Percentiles rank a stretch among this genome's conserved stretches.
These are phyloP conservation scores for Pascua sp. DNA, from an alignment of 1,284 basidiomycete genomes.

Conservation along the genomic window DNA sequence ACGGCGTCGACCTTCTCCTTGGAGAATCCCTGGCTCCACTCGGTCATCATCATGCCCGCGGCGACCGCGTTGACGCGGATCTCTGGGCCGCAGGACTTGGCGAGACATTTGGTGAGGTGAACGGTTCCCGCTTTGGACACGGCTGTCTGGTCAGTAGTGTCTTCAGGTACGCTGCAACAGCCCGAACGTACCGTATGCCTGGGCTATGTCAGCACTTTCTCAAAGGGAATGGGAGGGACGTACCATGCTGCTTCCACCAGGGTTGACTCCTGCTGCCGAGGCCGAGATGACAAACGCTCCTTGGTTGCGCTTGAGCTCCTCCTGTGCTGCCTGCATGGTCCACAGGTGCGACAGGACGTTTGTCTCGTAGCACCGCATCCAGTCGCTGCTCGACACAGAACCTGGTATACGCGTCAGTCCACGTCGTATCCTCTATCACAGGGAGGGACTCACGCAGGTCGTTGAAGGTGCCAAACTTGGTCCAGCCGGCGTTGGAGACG, in stretches of 20 bases:
- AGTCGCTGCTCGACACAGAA: slow-evolving; percentile 21
- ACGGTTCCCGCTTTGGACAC: slow-evolving; percentile 25
- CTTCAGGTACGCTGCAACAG: neutral
- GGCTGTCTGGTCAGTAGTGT: slow-evolving; percentile 7
- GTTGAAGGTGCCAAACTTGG: slow-evolving; percentile 20
- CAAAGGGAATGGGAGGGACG: neutral
- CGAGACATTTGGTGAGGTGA: slow-evolving; percentile 24
- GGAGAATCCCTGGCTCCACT: slow-evolving; percentile 24
- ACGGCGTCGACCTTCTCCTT: slow-evolving; percentile 13
- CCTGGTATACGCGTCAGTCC: slow-evolving; percentile 9
- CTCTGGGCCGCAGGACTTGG: slow-evolving; percentile 22
- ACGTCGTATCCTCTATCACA: neutral
- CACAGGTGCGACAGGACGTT: slow-evolving; percentile 28
- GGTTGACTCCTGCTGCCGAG: slow-evolving; percentile 18
- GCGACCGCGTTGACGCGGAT: slow-evolving; percentile 26
- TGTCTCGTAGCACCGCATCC: slow-evolving; percentile 21
- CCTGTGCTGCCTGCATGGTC: slow-evolving; percentile 23
- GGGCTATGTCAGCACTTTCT: neutral
- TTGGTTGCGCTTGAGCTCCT: slow-evolving; percentile 20
- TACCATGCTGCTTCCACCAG: slow-evolving; percentile 27
- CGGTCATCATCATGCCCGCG: slow-evolving; percentile 26
- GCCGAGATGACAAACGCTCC: slow-evolving; percentile 24
- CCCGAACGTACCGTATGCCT: slow-evolving; percentile 1
- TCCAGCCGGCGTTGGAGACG: slow-evolving; percentile 25
- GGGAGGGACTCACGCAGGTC: slow-evolving; percentile 20